A percentile compares a stretch with the other conserved stretches of the same genome.
Evolutionary conservation across 208 protist genomes (phyloP).

Genomic region (Strigomonas culicis): DNA sequence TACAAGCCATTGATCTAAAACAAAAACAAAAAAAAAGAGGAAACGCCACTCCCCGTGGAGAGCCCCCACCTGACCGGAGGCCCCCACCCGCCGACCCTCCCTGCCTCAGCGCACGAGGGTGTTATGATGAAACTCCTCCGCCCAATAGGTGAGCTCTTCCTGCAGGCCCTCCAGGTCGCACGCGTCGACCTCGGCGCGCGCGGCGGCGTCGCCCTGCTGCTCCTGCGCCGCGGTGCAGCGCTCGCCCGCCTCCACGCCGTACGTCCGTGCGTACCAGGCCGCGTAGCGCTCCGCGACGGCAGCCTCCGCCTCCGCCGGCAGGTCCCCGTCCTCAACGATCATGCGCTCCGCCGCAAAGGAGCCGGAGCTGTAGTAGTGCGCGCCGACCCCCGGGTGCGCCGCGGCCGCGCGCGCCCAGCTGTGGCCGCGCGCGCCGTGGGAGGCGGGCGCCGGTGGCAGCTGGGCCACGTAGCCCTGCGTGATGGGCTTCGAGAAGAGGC

Average conservation of each 20-base stretch:
- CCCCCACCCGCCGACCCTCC: too few species aligned
- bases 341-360: background rate
- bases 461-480: constrained; percentile 71
- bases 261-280: constrained; percentile 75
- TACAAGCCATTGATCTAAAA: background rate
- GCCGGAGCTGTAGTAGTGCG: constrained; percentile 29
- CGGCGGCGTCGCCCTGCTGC: constrained; percentile 62
- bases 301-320: constrained; percentile 18
- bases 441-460: constrained; percentile 36
- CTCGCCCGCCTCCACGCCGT: constrained; percentile 58
- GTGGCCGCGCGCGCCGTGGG: constrained; percentile 11
- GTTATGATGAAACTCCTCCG: constrained; percentile 54
- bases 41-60: background rate
- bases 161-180: constrained; percentile 48
- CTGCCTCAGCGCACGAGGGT: constrained; percentile 36
- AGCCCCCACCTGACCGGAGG: background rate
- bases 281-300: constrained; percentile 71
- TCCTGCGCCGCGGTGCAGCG: constrained; percentile 60
- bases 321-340: background rate
- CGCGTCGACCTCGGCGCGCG: constrained; percentile 45
- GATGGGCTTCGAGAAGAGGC: constrained; percentile 71
- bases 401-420: constrained; percentile 55
- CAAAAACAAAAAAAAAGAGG: background rate
- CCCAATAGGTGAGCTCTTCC: constrained; percentile 59
- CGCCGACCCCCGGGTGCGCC: constrained; percentile 52